Evolutionary conservation across 148 eudicot genomes (phyloP).

Genomic region (Chenopodium suecicum): DNA sequence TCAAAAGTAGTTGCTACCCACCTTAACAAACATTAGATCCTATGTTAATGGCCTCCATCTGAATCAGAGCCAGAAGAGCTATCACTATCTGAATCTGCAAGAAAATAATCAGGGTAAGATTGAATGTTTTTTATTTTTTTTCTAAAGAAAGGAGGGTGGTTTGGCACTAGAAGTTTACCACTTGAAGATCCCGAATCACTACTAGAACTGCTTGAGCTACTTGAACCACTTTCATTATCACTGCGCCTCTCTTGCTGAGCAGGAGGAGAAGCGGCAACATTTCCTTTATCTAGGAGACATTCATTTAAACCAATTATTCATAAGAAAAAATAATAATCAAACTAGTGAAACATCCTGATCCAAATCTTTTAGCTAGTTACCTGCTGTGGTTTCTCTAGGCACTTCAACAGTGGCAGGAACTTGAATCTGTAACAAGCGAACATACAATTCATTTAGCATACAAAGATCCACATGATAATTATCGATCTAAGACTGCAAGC

Average conservation of each 20-base stretch:
- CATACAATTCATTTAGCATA: neutral
- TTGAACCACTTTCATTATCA: slow-evolving; percentile 58
- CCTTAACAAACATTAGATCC: slow-evolving; percentile 36
- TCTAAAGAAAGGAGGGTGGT: neutral
- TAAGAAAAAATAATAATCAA: neutral
- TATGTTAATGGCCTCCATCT: slow-evolving; percentile 57
- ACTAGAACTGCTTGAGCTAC: slow-evolving; percentile 94
- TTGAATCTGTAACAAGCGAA: slow-evolving; percentile 42
- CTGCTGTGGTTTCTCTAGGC: slow-evolving; percentile 43
- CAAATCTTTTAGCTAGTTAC: slow-evolving; percentile 29
- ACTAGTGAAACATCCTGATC: neutral
- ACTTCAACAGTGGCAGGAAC: slow-evolving; percentile 30
- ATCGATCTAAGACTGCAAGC: neutral
- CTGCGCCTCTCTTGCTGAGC: slow-evolving; percentile 50
- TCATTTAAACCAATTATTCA: slow-evolving; percentile 13
- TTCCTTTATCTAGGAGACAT: slow-evolving; percentile 42
- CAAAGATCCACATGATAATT: neutral
- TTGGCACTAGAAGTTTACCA: slow-evolving; percentile 32
- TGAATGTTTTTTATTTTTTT: neutral
- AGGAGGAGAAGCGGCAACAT: slow-evolving; percentile 36
- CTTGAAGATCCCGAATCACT: slow-evolving; percentile 91
- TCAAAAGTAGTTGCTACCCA: slow-evolving; percentile 5
- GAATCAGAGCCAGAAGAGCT: slow-evolving; percentile 77
- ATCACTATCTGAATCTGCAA: slow-evolving; percentile 81
- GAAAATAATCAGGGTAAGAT: slow-evolving; percentile 13